These are phyloP conservation scores for Solanum rostratum DNA, from an alignment of 257 asterid genomes.

Conservation along the genomic window DNA sequence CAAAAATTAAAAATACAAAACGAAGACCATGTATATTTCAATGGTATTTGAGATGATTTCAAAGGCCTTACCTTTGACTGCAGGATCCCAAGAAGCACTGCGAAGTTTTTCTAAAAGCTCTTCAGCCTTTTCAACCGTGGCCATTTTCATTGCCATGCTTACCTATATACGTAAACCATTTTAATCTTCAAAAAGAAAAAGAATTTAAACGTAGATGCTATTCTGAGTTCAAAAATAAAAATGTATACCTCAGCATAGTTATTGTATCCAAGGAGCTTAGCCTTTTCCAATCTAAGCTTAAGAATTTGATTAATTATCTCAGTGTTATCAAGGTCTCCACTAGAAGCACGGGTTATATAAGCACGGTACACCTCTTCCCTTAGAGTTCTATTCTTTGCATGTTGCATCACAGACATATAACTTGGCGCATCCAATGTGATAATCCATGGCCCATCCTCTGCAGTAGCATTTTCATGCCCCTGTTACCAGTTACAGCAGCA, in stretches of 20 bases:
- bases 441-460: slow-evolving; percentile 92
- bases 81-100: slow-evolving; percentile 85
- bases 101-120: slow-evolving; percentile 92
- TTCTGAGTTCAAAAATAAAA: not conserved
- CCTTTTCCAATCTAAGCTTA: slow-evolving; percentile 84
- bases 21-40: not conserved
- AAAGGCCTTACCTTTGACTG: slow-evolving; percentile 38
- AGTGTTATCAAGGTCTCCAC: slow-evolving; percentile 86
- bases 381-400: slow-evolving; percentile 69
- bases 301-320: slow-evolving; percentile 69
- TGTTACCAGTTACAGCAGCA: slow-evolving; percentile 15
- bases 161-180: slow-evolving; percentile 32
- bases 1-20: not conserved
- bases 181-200: not conserved
- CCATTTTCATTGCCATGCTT: slow-evolving; percentile 97
- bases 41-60: not conserved
- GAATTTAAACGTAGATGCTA: not conserved
- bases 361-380: slow-evolving; percentile 98
- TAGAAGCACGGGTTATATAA: slow-evolving; percentile 79
- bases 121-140: slow-evolving; percentile 75
- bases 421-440: slow-evolving; percentile 95
- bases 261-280: slow-evolving; percentile 90
- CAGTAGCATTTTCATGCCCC: slow-evolving; percentile 96
- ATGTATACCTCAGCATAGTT: slow-evolving; percentile 82
- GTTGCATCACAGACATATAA: slow-evolving; percentile 78